These are phyloP conservation scores for Alternaria rosae DNA, from an alignment of 2,329 filamentous ascomycete genomes.

Conservation along the genomic window DNA sequence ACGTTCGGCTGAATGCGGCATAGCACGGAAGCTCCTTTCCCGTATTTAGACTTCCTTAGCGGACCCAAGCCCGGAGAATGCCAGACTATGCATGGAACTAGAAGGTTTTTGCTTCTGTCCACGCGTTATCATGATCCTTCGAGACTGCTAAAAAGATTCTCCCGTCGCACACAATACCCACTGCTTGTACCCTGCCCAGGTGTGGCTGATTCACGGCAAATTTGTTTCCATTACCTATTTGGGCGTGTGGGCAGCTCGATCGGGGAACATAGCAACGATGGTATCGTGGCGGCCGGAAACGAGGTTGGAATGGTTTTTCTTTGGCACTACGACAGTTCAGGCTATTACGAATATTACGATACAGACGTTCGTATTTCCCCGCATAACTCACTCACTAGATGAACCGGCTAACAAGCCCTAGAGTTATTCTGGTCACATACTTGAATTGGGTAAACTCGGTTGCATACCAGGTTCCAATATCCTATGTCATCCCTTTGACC, in stretches of 20 bases:
- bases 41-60: neutral
- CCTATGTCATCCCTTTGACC: slow-evolving; percentile 26
- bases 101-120: neutral
- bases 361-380: slow-evolving; percentile 20
- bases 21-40: slow-evolving; percentile 1
- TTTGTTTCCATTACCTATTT: neutral
- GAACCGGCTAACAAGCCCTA: slow-evolving; percentile 5
- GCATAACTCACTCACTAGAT: neutral
- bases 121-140: neutral
- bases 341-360: slow-evolving; percentile 17
- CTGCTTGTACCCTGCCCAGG: neutral
- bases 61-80: neutral
- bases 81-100: neutral
- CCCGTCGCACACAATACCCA: neutral
- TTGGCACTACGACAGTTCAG: slow-evolving; percentile 22
- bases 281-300: slow-evolving; percentile 13
- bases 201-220: neutral
- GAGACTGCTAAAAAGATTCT: neutral
- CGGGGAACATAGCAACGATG: neutral
- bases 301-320: slow-evolving; percentile 22
- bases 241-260: neutral
- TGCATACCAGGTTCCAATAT: slow-evolving; percentile 26
- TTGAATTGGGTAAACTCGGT: slow-evolving; percentile 25
- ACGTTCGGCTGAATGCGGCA: neutral
- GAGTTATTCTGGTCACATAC: slow-evolving; percentile 24